Conservation (phyloP, 352 stramenopile genomes). For the Hyaloperonospora brassicae region DNA sequence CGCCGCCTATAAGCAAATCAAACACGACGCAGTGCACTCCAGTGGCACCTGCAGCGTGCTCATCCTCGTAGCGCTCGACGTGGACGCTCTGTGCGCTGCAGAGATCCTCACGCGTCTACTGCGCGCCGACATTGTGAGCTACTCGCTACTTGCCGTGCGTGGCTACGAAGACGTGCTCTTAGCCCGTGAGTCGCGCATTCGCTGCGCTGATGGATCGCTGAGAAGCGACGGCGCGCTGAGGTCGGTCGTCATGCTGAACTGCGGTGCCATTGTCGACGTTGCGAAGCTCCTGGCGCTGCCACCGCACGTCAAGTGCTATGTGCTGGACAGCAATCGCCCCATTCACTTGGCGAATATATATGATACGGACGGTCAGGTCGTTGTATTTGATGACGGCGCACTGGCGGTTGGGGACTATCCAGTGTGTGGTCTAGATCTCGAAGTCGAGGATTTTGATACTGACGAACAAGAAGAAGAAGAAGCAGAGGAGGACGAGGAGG, state of each 20-base stretch:
- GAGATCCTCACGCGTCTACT: slow-evolving; percentile 88
- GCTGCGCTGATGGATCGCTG: slow-evolving; percentile 32
- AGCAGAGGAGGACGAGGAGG: slow-evolving; percentile 41
- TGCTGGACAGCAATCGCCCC: slow-evolving; percentile 93
- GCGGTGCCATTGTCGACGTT: slow-evolving; percentile 90
- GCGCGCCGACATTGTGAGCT: slow-evolving; percentile 70
- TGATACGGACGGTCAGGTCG: slow-evolving; percentile 63
- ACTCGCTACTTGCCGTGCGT: slow-evolving; percentile 62
- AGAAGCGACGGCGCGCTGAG: slow-evolving; percentile 55
- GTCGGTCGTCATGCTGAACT: slow-evolving; percentile 92
- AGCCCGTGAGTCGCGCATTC: slow-evolving; percentile 61
- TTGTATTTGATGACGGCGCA: slow-evolving; percentile 77
- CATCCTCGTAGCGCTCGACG: slow-evolving; percentile 90
- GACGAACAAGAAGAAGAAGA: slow-evolving; percentile 55
- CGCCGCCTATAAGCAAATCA: slow-evolving; percentile 76
- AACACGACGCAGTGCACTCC: slow-evolving; percentile 62
- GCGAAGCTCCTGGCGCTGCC: slow-evolving; percentile 71
- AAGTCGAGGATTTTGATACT: slow-evolving; percentile 61
- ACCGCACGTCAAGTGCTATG: slow-evolving; percentile 80
- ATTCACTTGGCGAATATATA: slow-evolving; percentile 97
- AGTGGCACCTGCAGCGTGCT: slow-evolving; percentile 76
- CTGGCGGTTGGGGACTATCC: slow-evolving; percentile 66
- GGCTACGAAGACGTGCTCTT: slow-evolving; percentile 82
- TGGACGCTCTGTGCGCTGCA: slow-evolving; percentile 91
- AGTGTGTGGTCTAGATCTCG: slow-evolving; percentile 77